Evolutionary conservation across 306 rosid species (phyloP), one percentile per base, ranked within the genome.

Genomic region (Begonia peltatifolia): DNA sequence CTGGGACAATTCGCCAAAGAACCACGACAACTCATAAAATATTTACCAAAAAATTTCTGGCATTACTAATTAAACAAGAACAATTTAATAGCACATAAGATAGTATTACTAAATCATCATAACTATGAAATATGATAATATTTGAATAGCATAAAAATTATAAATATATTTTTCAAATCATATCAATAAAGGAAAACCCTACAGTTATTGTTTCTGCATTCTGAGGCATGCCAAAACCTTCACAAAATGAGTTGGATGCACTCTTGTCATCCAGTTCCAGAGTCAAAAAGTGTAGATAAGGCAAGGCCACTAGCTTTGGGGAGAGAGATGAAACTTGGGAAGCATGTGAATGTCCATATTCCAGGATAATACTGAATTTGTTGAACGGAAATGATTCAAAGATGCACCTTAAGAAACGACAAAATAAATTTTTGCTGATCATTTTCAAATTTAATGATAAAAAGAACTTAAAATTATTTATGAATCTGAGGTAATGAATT

Each of bases 331-430:
- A 64, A 58, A 76, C 64, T 69, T 64, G 71, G 50, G 86, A 67
- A 57, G 59, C 57, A 53, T 46, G 12, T 20, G 70, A 53, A 58
- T 81, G 81, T 58, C 86, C 86, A 72, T 79, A 79, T 76, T 79
- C 86, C 79, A 79, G 63, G 68, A 79, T 67, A 53, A 64, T 59
- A 71, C 63, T 53, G 54, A 79, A 76, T 50, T 64, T 76, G 71
- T 76, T 72, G 75, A 76, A 70, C 20, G 79, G 86, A 60, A 79
- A 70, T 17, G 67, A 44, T 3, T 68, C 59, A 61, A 82, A 70
- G 63, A 79, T 53, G 55, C 59, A 54, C 79, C 86, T 79, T 72
- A 63, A 72, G 61, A 55, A 43, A 62, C 55, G 60, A 35, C 50
- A 63, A 46, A 74, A 54, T 22, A 53, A 58, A 59, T 56, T 64